Evolutionary conservation across 164 flowering plant species (phyloP), one percentile per base, ranked within the genome.

Genomic region (Liriodendron chinense): DNA sequence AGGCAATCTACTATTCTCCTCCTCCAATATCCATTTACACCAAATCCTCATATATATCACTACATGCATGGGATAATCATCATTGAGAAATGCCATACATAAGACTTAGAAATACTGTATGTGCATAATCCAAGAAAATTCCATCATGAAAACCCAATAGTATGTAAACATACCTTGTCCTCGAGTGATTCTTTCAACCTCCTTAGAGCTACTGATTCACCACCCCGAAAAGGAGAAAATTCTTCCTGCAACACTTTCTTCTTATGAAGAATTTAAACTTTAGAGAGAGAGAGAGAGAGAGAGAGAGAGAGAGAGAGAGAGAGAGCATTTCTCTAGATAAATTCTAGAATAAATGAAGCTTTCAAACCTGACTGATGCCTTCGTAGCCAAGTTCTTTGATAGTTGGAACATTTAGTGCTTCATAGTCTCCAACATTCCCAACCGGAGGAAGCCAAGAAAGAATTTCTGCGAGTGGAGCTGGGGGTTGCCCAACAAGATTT

Each of bases 141-240:
- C 7, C 20, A 67, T 20, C n/a, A 61, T 62, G 24, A 72, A 21
- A 28, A 4, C 18, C 14, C 22, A 9, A 23, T 47, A 63, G 2
- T 20, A 22, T 9, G 24, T 63, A 63, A 69, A 16, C 70, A 68
- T 65, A 95, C 98, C 94, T 90, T 83, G 78, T 93, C 77, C 49
- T 71, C 75, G 5, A 92, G 81, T 21, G 92, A 83, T 74, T 86
- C 87, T 74, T 62, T 82, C 85, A 95, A 74, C 80, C 93, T 90
- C 85, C 84, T 91, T 77, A 93, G 78, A 43, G 94, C 96, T 86
- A 91, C 93, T 61, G 93, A 78, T 85, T 95, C 99, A 72, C 99
- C 99, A 21, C 99, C 98, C 80, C 77, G 87, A 75, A 93, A 92
- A 70, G 93, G 97, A 78, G 94, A 82, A 69, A 74, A 78, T 6